Conservation (phyloP, 768 basidiomycete species). For the Lactarius akahatsu region DNA sequence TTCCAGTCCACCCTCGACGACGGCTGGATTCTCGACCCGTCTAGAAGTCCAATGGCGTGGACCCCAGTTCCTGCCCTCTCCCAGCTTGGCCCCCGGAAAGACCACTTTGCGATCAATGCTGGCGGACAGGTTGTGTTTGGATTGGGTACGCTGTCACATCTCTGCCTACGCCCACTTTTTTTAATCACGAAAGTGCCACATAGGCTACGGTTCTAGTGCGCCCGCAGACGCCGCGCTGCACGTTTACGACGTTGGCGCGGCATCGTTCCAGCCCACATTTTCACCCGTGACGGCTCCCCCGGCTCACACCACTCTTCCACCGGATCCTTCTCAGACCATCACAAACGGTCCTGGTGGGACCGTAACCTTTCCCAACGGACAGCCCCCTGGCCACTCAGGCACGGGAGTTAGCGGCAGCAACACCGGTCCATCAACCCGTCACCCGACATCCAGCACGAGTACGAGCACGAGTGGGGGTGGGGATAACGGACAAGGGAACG, state of each 20-base stretch:
- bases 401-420: conserved; percentile 7
- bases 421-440: conserved; percentile 17
- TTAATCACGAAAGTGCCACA: neutral
- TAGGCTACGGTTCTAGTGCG: conserved; percentile 49
- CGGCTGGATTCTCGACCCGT: conserved; percentile 70
- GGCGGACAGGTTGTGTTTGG: conserved; percentile 70
- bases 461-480: conserved; percentile 16
- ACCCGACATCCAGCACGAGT: conserved; percentile 22
- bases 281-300: conserved; percentile 38
- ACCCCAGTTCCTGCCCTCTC: conserved; percentile 48
- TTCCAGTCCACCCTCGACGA: conserved; percentile 53
- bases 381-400: neutral
- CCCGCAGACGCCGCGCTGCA: conserved; percentile 57
- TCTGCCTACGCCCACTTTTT: neutral
- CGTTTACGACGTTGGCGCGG: conserved; percentile 47
- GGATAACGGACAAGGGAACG: conserved; percentile 25
- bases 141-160: conserved; percentile 56
- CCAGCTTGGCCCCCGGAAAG: conserved; percentile 61
- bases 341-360: conserved; percentile 25
- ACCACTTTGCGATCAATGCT: conserved; percentile 69
- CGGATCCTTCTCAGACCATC: conserved; percentile 28
- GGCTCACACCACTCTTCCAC: conserved; percentile 33
- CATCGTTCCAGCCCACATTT: conserved; percentile 41
- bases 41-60: conserved; percentile 61
- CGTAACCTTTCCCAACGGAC: conserved; percentile 5